These are phyloP conservation scores for Panicum virgatum DNA, from an alignment of 202 grass and related monocot genomes.

Conservation along the genomic window DNA sequence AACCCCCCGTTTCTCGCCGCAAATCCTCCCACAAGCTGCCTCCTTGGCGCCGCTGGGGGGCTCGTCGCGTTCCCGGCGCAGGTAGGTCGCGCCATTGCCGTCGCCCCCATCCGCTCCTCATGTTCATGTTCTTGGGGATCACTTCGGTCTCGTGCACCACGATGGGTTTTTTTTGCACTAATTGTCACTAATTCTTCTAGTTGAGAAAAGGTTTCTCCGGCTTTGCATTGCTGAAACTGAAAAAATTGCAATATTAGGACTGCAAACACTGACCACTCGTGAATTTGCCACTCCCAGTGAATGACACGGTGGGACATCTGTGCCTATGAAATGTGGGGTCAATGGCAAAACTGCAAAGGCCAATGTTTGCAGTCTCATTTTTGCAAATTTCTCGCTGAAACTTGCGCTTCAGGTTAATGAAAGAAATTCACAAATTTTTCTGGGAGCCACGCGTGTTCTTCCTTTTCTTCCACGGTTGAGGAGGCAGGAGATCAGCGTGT, in stretches of 20 bases:
- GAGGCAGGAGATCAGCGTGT: background rate
- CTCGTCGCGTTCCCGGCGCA: background rate
- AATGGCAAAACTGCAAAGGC: too few species aligned
- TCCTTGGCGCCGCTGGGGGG: background rate
- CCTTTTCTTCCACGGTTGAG: background rate
- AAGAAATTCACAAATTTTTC: background rate
- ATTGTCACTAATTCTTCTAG: background rate
- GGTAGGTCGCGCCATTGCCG: conserved; percentile 30
- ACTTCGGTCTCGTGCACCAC: background rate
- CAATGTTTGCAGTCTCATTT: too few species aligned
- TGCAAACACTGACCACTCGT: too few species aligned
- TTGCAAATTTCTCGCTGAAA: too few species aligned
- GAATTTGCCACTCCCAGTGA: too few species aligned
- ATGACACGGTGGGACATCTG: too few species aligned
- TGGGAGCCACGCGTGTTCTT: background rate
- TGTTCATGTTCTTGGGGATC: background rate
- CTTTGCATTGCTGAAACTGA: background rate
- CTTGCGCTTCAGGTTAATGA: background rate
- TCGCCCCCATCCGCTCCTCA: background rate
- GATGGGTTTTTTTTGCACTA: background rate
- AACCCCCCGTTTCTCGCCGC: background rate
- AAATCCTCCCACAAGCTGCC: background rate
- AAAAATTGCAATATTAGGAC: too few species aligned
- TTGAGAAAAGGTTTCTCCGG: background rate
- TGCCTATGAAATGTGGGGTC: too few species aligned